phyloP scores from a whole-genome alignment of 169 alveolate species.

The Babesia divergens region DNA sequence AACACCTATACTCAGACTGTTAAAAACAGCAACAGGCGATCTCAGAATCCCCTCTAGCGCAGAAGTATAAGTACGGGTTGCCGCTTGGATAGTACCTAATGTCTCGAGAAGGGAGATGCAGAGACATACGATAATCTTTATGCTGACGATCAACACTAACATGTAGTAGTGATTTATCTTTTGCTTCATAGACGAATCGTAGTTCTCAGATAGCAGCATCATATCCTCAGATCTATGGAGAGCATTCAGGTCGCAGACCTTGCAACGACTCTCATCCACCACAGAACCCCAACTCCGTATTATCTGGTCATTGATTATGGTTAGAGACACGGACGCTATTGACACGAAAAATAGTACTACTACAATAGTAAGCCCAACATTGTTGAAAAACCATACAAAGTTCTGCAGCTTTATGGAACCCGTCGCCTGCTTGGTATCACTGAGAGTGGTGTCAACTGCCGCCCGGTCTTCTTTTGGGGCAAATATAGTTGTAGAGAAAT shows the following conservation, averaged over 20 bases:
- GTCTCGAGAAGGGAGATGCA: slow-evolving; percentile 43
- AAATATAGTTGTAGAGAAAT: no score
- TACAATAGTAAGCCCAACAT: slow-evolving; percentile 36
- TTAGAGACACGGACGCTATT: slow-evolving; percentile 21
- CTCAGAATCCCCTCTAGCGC: slow-evolving; percentile 50
- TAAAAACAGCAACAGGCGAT: slow-evolving; percentile 45
- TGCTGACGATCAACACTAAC: slow-evolving; percentile 18
- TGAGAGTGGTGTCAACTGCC: neutral
- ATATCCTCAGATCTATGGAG: neutral
- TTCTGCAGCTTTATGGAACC: slow-evolving; percentile 15
- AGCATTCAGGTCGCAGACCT: neutral
- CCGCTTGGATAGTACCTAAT: slow-evolving; percentile 59
- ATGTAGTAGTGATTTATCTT: slow-evolving; percentile 51
- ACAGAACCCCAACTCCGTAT: slow-evolving; percentile 43
- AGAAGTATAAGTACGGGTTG: slow-evolving; percentile 30
- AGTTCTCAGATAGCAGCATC: neutral
- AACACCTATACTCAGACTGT: slow-evolving; percentile 48
- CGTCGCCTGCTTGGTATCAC: neutral
- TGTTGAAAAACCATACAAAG: slow-evolving; percentile 54
- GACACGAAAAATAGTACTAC: slow-evolving; percentile 16
- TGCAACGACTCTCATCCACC: neutral
- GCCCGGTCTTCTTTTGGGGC: no score
- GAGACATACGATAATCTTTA: slow-evolving; percentile 39
- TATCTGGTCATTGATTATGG: slow-evolving; percentile 46
- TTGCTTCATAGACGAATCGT: neutral